phyloP scores from a whole-genome alignment of 2,329 filamentous ascomycete species.

The Xylariomycetidae sp. region DNA sequence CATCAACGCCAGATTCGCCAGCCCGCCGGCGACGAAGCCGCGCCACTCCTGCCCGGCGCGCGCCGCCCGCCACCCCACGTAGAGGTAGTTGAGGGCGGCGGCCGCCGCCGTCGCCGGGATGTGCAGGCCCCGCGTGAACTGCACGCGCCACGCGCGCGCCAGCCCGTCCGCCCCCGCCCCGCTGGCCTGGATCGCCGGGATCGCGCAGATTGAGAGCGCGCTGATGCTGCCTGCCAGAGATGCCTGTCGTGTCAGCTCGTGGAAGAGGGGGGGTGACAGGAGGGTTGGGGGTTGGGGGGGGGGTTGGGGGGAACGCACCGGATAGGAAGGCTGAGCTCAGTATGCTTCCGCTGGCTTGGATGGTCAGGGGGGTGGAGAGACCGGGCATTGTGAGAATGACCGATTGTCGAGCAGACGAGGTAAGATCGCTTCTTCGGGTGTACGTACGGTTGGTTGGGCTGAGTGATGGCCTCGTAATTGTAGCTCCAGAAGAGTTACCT shows the following conservation, averaged over 20 bases:
- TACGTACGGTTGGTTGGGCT: constrained; percentile 1
- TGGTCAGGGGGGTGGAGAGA: constrained; percentile 16
- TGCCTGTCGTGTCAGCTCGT: background rate
- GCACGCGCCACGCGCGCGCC: constrained; percentile 16
- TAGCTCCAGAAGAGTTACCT: no score
- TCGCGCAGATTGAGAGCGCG: constrained; percentile 16
- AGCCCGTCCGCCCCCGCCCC: constrained; percentile 14
- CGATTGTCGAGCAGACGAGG: no score
- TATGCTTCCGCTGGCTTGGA: constrained; percentile 17
- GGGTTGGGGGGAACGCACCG: constrained; percentile 7
- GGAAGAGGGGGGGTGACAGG: no score
- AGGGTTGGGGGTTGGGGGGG: background rate
- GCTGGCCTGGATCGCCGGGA: constrained; percentile 17
- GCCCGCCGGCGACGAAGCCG: constrained; percentile 15
- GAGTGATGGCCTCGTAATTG: no score
- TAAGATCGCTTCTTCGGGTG: background rate
- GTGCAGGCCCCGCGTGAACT: constrained; percentile 15
- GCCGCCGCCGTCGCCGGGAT: constrained; percentile 14
- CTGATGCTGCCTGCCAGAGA: constrained; percentile 13
- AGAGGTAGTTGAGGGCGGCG: constrained; percentile 17
- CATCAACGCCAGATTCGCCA: constrained; percentile 17
- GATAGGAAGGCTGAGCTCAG: constrained; percentile 22
- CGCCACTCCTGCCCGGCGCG: constrained; percentile 15
- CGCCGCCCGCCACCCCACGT: constrained; percentile 14
- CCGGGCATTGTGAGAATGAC: no score